Base-by-base conservation (phyloP, 495 filamentous ascomycete genomes). In the Neurospora sp. region DNA sequence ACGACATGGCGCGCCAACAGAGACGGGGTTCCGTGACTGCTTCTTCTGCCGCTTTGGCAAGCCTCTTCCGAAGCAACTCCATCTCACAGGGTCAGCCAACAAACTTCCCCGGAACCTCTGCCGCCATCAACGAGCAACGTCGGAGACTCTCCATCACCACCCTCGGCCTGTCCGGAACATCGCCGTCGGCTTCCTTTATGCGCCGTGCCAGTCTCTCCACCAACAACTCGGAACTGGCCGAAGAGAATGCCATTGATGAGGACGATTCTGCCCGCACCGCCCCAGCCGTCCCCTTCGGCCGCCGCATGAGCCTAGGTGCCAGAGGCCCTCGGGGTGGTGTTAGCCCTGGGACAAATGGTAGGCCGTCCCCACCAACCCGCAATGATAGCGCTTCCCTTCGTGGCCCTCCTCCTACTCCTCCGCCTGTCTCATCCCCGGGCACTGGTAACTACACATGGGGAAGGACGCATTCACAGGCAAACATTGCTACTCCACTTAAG, bases 81-180 rank as follows among this genome's bases (percentile, higher is more conserved):
- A 79, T 78, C 38, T 78, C 85, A 5, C 75, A 80, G 20, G 75
- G 78, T 74, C 74, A 81, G 73, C 82, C 81, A 76, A 78, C 77
- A 69, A 78, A 82, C 69, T 85, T 87, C 71, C 86, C 92, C 35
- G 87, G 89, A 73, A 85, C 89, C 5, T 87, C 88, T 45, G 88
- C 89, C 39, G 89, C 90, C 71, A 87, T 87, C 53, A 89, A 90
- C 78, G 90, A 91, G 72, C 90, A 93, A 73, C 90, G 90, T 61
- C 93, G 96, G 71, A 90, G 96, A 39, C 88, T 97, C 73, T 98
- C 96, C 71, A 88, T 98, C 78, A 92, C 92, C 47, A 94, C 93
- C 4, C 82, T 95, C 72, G 94, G 94, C 53, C 86, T 97, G 44
- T 92, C 92, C 35, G 93, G 93, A 68, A 85, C 86, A 53, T 94